These are phyloP conservation scores for Globisporangium alternatum DNA, from an alignment of 352 stramenopile species.

Conservation along the genomic window DNA sequence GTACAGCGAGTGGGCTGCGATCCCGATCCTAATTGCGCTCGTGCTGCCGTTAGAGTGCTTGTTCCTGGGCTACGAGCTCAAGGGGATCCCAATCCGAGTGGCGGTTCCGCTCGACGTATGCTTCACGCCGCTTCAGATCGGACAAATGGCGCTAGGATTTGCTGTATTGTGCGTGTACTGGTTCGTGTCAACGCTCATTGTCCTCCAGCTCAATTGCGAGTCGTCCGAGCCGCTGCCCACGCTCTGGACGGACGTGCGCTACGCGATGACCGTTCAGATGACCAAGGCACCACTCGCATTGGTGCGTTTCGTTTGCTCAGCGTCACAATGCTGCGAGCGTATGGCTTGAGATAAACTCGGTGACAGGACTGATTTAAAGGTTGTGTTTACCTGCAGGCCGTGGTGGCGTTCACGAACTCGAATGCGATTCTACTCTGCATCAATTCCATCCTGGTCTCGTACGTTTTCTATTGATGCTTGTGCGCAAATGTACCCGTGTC, in stretches of 20 bases:
- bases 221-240: constrained; percentile 41
- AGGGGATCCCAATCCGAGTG: constrained; percentile 16
- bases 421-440: constrained; percentile 34
- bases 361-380: not conserved
- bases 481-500: not conserved
- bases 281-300: constrained; percentile 48
- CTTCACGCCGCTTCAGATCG: constrained; percentile 35
- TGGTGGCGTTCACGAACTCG: constrained; percentile 38
- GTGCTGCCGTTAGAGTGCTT: constrained; percentile 53
- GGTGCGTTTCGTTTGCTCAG: constrained; percentile 19
- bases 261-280: constrained; percentile 31
- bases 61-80: constrained; percentile 41
- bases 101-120: constrained; percentile 29
- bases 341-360: too few species aligned
- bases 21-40: constrained; percentile 51
- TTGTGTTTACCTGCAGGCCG: constrained; percentile 20
- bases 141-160: constrained; percentile 26
- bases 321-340: not conserved
- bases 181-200: constrained; percentile 27
- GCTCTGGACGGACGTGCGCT: constrained; percentile 60
- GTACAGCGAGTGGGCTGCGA: constrained; percentile 50
- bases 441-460: constrained; percentile 30
- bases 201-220: constrained; percentile 65
- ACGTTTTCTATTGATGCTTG: constrained; percentile 5
- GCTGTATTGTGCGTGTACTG: constrained; percentile 28